Evolutionary conservation across 345 rosid species (phyloP).

Genomic region (Draba incana): DNA sequence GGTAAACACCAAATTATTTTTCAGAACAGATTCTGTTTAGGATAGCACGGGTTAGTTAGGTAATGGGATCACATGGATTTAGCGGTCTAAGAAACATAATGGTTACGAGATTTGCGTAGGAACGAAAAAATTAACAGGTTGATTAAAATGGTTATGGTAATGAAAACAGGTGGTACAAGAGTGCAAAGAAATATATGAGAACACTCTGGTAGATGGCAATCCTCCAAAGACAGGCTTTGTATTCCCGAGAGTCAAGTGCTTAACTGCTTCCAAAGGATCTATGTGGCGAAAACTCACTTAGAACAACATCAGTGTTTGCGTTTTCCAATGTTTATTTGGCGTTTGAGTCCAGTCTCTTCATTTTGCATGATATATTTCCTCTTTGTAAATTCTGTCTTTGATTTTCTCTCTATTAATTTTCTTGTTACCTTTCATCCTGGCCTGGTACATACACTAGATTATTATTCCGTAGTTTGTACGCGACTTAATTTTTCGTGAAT

Average conservation of each 20-base stretch:
- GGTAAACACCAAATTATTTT: conserved; percentile 49
- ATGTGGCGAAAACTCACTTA: conserved; percentile 73
- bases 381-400: conserved; percentile 36
- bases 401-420: conserved; percentile 1
- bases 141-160: conserved; percentile 27
- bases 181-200: conserved; percentile 94
- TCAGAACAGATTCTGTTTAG: neutral
- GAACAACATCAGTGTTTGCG: conserved; percentile 20
- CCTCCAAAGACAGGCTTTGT: conserved; percentile 88
- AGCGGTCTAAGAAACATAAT: too few species aligned
- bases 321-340: conserved; percentile 17
- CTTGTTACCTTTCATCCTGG: conserved; percentile 2
- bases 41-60: neutral
- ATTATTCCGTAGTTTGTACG: conserved; percentile 7
- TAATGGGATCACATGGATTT: neutral
- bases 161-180: conserved; percentile 84
- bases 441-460: conserved; percentile 14
- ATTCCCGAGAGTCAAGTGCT: conserved; percentile 82
- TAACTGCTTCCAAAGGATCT: conserved; percentile 66
- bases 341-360: conserved; percentile 29
- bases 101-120: neutral
- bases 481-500: conserved; percentile 4
- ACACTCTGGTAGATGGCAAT: conserved; percentile 78
- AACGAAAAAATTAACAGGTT: neutral
- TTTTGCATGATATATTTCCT: conserved; percentile 23